Evolutionary conservation across 2,329 filamentous ascomycete genomes (phyloP), one percentile per base, ranked within the genome.

Genomic region (Emmonsiellopsis sp.): DNA sequence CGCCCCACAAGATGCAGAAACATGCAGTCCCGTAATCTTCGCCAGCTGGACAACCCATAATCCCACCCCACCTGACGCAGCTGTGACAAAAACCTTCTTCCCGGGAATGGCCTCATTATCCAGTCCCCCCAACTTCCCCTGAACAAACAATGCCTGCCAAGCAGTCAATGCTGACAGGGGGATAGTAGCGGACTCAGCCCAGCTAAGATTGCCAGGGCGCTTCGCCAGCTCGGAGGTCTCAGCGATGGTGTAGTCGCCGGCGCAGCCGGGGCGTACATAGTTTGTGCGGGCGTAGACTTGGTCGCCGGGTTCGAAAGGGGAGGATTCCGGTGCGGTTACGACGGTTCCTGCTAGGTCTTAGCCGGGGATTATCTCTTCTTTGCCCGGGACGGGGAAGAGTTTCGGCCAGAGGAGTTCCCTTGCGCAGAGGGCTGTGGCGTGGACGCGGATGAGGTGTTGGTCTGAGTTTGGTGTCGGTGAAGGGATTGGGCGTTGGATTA

Each of bases 361-460:
- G 55, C 71, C 71, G 2, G 72, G 73, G 31, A 73, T 63, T 8
- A 68, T 61, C 9, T 60, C 52, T 33, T 64, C 61, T 1, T 52
- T 59, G 2, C 57, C 59, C 2, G 59, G 55, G 2, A 54, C 51
- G 9, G 64, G 50, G 48, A 66, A 63, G 21, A 65, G 60, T 40
- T 64, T 64, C 2, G 71, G 65, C 75, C 73, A 77, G 57, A 64
- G 62, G 9, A 77, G 68, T 56, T 77, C 75, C 11, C 69, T 68
- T 2, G 68, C 63, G 42, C 69, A 74, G 11, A 73, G 65, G 6
- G 71, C 67, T 36, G 65, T 65, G 48, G 70, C 59, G 49, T 71
- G 65, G 5, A 71, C 65, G 45, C 64, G 65, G 62, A 77, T 68
- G 17, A 75, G 65, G 58, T 75, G 66, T 54, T 71, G 65, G 27